phyloP scores from a whole-genome alignment of 495 filamentous ascomycete species.

The Achaetomiella virescens region DNA sequence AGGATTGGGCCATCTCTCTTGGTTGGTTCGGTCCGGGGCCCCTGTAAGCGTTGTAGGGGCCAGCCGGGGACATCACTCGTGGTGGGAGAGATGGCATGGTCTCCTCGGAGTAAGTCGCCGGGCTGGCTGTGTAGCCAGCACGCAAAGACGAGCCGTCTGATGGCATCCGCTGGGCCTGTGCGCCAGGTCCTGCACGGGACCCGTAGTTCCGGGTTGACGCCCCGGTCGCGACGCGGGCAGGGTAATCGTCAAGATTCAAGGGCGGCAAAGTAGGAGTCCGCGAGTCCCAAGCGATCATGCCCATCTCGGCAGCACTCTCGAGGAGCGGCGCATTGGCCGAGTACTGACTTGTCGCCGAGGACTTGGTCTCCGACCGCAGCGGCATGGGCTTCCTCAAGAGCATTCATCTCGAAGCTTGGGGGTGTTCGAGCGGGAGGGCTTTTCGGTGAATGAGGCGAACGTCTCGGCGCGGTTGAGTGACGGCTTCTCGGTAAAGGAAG shows the following conservation, averaged over 20 bases:
- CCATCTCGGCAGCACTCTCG: slow-evolving; percentile 52
- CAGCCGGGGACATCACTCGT: slow-evolving; percentile 26
- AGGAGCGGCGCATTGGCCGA: slow-evolving; percentile 56
- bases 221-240: slow-evolving; percentile 21
- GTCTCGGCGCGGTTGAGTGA: slow-evolving; percentile 62
- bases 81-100: slow-evolving; percentile 31
- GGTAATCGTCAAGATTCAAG: slow-evolving; percentile 31
- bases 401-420: slow-evolving; percentile 43
- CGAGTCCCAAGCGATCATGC: slow-evolving; percentile 45
- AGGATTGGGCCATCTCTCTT: neutral
- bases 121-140: slow-evolving; percentile 26
- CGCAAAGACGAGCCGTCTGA: slow-evolving; percentile 12
- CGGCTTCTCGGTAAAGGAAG: slow-evolving; percentile 57
- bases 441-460: slow-evolving; percentile 57
- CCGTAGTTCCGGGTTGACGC: slow-evolving; percentile 39
- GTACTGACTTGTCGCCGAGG: slow-evolving; percentile 35
- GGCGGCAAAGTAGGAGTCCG: slow-evolving; percentile 39
- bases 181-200: slow-evolving; percentile 30
- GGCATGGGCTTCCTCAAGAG: slow-evolving; percentile 41
- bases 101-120: slow-evolving; percentile 29
- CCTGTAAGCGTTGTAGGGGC: slow-evolving; percentile 23
- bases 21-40: slow-evolving; percentile 21
- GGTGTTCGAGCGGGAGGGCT: slow-evolving; percentile 52
- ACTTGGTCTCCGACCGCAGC: slow-evolving; percentile 32
- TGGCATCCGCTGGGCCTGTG: slow-evolving; percentile 21